Percentiles rank a stretch among this genome's conserved stretches.
These are phyloP conservation scores for Aspergillus affinis DNA, from an alignment of 495 filamentous ascomycete species.

Conservation along the genomic window DNA sequence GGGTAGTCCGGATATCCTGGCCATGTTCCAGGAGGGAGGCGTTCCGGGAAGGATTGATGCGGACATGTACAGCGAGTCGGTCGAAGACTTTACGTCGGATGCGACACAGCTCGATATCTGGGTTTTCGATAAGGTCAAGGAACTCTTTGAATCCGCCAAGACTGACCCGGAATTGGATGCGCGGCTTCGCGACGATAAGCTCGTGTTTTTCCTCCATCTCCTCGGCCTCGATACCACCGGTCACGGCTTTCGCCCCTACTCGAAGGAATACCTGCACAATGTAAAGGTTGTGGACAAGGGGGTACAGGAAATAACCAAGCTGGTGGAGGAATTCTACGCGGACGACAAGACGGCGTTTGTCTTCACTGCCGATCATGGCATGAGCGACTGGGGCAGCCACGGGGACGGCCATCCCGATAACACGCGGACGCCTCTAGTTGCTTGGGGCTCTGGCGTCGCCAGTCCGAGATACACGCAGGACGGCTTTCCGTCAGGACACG, in stretches of 20 bases:
- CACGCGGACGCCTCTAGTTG: slow-evolving; percentile 89
- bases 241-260: slow-evolving; percentile 86
- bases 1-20: slow-evolving; percentile 96
- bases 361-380: slow-evolving; percentile 97
- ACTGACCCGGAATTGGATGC: slow-evolving; percentile 73
- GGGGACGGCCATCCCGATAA: slow-evolving; percentile 98
- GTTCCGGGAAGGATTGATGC: slow-evolving; percentile 83
- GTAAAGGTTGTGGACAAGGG: slow-evolving; percentile 93
- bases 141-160: slow-evolving; percentile 76
- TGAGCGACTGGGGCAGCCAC: slow-evolving; percentile 98
- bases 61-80: slow-evolving; percentile 76
- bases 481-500: slow-evolving; percentile 69
- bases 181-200: slow-evolving; percentile 74
- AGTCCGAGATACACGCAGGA: slow-evolving; percentile 59
- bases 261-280: slow-evolving; percentile 91
- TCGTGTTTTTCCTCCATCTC: slow-evolving; percentile 96
- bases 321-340: slow-evolving; percentile 87
- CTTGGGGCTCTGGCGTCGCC: slow-evolving; percentile 91
- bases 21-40: slow-evolving; percentile 95
- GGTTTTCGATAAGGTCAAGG: slow-evolving; percentile 94
- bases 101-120: slow-evolving; percentile 81
- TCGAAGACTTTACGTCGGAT: slow-evolving; percentile 87
- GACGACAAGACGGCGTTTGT: slow-evolving; percentile 92
- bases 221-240: slow-evolving; percentile 95
- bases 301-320: slow-evolving; percentile 72